Percentiles rank a stretch among this genome's conserved stretches.
phyloP scores from a whole-genome alignment of 257 asterid species.

The Gynochthodes officinalis region DNA sequence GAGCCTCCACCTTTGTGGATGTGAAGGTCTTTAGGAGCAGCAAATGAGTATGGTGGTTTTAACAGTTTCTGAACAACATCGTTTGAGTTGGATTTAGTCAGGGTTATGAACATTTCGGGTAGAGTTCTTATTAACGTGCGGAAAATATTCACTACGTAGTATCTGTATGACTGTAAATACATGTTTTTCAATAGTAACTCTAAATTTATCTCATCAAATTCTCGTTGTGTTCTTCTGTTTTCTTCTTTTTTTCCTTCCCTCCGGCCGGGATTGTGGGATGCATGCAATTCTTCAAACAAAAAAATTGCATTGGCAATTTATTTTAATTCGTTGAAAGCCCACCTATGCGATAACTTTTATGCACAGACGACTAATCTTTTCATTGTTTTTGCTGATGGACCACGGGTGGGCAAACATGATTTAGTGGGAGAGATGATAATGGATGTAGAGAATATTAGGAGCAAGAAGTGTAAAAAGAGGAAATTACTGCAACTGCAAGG shows the following conservation, averaged over 20 bases:
- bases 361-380: no score
- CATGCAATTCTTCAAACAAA: neutral
- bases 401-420: neutral
- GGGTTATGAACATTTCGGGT: neutral
- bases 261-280: neutral
- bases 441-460: conserved; percentile 1
- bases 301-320: no score
- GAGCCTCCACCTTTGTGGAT: conserved; percentile 95
- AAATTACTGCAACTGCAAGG: conserved; percentile 1
- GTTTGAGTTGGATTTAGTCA: neutral
- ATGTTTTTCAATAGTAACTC: neutral
- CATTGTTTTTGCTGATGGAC: no score
- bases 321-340: no score
- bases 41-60: conserved; percentile 7
- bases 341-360: no score
- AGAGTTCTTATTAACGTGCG: conserved; percentile 1
- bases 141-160: neutral
- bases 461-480: neutral
- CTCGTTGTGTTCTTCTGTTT: neutral
- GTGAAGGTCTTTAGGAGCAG: conserved; percentile 19
- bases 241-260: neutral
- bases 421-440: neutral
- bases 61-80: neutral
- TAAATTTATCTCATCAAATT: neutral
- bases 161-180: neutral